Evolutionary conservation across 768 basidiomycete species (phyloP).

Genomic region (Pleurotus citrinopileatus): DNA sequence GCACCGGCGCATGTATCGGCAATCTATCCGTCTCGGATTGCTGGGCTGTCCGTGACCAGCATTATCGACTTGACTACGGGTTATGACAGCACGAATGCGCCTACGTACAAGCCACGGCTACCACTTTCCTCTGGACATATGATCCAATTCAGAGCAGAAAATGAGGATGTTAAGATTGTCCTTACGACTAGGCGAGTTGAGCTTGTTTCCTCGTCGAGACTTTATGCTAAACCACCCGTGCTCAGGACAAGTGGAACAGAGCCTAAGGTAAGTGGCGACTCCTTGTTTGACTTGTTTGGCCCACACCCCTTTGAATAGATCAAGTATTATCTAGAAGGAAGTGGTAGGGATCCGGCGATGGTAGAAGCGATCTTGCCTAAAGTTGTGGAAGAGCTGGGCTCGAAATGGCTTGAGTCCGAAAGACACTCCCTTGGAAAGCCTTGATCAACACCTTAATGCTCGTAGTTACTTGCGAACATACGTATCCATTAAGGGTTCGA

Average conservation of each 20-base stretch:
- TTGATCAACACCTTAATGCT: not conserved
- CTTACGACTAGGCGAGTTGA: slow-evolving; percentile 62
- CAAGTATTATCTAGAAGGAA: slow-evolving; percentile 88
- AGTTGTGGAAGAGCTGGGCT: slow-evolving; percentile 59
- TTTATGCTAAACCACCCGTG: slow-evolving; percentile 1
- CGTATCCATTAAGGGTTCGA: too few species aligned
- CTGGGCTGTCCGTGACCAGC: slow-evolving; percentile 53
- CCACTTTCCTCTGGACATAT: slow-evolving; percentile 81
- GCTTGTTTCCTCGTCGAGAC: not conserved
- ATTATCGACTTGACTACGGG: slow-evolving; percentile 76
- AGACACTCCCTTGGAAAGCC: slow-evolving; percentile 44
- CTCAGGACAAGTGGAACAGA: slow-evolving; percentile 85
- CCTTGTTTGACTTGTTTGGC: not conserved
- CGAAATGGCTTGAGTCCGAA: slow-evolving; percentile 66
- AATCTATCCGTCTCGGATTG: slow-evolving; percentile 62
- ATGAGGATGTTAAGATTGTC: slow-evolving; percentile 48
- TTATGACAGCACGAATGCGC: slow-evolving; percentile 75
- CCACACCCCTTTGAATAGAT: slow-evolving; percentile 42
- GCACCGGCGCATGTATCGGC: slow-evolving; percentile 22
- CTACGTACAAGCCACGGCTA: slow-evolving; percentile 55
- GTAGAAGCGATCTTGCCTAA: slow-evolving; percentile 49
- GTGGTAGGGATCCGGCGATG: slow-evolving; percentile 44
- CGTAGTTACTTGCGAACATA: too few species aligned
- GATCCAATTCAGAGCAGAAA: slow-evolving; percentile 72
- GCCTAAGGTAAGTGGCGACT: slow-evolving; percentile 58